Conservation (phyloP, 2,329 filamentous ascomycete genomes). For the Madurella mycetomatis region DNA sequence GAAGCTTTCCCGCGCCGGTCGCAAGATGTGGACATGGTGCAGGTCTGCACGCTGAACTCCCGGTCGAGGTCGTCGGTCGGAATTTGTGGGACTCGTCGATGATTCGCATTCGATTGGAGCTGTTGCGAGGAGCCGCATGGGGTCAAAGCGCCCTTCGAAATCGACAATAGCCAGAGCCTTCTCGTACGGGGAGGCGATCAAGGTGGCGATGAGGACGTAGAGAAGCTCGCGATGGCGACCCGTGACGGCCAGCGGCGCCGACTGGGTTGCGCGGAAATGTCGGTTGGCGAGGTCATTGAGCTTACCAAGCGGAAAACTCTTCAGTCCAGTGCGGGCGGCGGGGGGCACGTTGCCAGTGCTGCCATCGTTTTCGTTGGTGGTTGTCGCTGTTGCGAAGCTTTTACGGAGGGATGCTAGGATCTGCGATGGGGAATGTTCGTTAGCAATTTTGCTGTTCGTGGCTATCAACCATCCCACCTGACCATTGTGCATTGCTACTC, state of each 20-base stretch:
- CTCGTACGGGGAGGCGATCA: slow-evolving; percentile 44
- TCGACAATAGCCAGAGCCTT: slow-evolving; percentile 54
- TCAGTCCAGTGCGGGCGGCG: not conserved
- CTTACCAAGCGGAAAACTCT: slow-evolving; percentile 37
- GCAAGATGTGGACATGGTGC: slow-evolving; percentile 48
- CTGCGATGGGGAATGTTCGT: slow-evolving; percentile 15
- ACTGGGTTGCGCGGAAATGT: slow-evolving; percentile 47
- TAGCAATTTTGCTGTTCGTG: not conserved
- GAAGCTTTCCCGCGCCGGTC: slow-evolving; percentile 5
- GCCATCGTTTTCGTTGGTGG: slow-evolving; percentile 18
- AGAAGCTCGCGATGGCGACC: slow-evolving; percentile 53
- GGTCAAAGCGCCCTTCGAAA: slow-evolving; percentile 51
- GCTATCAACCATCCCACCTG: slow-evolving; percentile 2
- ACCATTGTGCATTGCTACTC: not conserved
- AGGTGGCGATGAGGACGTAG: slow-evolving; percentile 50
- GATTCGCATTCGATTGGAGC: not conserved
- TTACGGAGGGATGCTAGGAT: slow-evolving; percentile 28
- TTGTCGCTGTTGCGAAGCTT: slow-evolving; percentile 13
- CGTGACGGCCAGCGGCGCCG: slow-evolving; percentile 44
- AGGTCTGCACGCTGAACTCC: slow-evolving; percentile 34
- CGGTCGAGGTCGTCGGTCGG: not conserved
- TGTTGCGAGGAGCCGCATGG: slow-evolving; percentile 39
- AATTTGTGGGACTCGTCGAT: not conserved
- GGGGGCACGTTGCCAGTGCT: slow-evolving; percentile 6
- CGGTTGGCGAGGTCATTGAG: slow-evolving; percentile 45